A percentile compares a stretch with the other conserved stretches of the same genome.
These are phyloP conservation scores for Noccaea caerulescens DNA, from an alignment of 345 rosid species.

Conservation along the genomic window DNA sequence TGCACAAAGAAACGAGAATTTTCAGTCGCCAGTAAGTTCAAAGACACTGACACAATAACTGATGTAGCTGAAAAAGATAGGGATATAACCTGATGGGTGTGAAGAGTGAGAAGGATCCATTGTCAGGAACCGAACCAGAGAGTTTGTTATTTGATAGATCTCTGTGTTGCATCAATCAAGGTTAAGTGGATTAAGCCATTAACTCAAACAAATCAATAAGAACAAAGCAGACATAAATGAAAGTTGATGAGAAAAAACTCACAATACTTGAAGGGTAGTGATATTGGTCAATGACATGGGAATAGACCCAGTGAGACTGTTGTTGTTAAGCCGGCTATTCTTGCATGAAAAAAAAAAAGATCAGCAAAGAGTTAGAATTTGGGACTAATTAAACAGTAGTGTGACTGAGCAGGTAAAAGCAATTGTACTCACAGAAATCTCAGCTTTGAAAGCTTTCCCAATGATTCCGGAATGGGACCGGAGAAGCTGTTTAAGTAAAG, in stretches of 20 bases:
- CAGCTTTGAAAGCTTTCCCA: constrained; percentile 87
- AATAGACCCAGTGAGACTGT: constrained; percentile 78
- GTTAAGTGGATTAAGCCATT: not conserved
- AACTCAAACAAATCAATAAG: constrained; percentile 17
- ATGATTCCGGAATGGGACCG: constrained; percentile 86
- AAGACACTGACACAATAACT: constrained; percentile 17
- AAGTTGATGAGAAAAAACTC: constrained; percentile 48
- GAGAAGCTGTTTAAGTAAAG: constrained; percentile 89
- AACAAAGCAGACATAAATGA: constrained; percentile 7
- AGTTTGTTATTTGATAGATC: constrained; percentile 94
- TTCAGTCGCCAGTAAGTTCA: constrained; percentile 19
- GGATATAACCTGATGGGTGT: constrained; percentile 88
- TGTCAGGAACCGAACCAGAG: constrained; percentile 94
- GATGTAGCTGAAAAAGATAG: constrained; percentile 1
- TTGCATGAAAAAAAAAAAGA: constrained; percentile 50
- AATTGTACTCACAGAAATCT: constrained; percentile 83
- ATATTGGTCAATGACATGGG: constrained; percentile 91
- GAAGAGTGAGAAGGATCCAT: constrained; percentile 96
- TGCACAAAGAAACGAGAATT: constrained; percentile 45
- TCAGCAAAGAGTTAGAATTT: constrained; percentile 29
- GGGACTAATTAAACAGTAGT: constrained; percentile 16
- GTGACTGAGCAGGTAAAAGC: constrained; percentile 12
- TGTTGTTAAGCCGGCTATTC: constrained; percentile 97
- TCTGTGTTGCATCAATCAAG: constrained; percentile 52
- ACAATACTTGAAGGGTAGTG: constrained; percentile 92